phyloP scores from a whole-genome alignment of 768 basidiomycete genomes.

The Boletus sensibilis region DNA sequence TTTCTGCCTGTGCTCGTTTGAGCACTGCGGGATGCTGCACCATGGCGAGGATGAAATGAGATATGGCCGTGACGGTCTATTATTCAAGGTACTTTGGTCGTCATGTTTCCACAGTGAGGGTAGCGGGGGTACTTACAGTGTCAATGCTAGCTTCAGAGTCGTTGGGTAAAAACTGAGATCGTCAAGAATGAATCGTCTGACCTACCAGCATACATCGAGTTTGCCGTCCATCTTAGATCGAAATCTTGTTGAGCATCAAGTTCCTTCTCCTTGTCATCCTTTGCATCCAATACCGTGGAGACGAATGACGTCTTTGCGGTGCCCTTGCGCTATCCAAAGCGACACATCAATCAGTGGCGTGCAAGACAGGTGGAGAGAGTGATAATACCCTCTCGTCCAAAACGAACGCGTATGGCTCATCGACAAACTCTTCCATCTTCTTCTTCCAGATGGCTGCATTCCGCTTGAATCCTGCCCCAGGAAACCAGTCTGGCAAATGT shows the following conservation, averaged over 20 bases:
- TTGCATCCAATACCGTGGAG: slow-evolving; percentile 50
- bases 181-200: background rate
- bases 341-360: background rate
- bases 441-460: slow-evolving; percentile 63
- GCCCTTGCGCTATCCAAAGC: slow-evolving; percentile 32
- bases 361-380: background rate
- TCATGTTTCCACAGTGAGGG: background rate
- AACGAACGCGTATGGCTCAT: slow-evolving; percentile 59
- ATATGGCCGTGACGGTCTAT: slow-evolving; percentile 49
- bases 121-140: slow-evolving; percentile 42
- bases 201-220: slow-evolving; percentile 68
- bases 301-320: slow-evolving; percentile 41
- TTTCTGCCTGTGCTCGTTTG: slow-evolving; percentile 59
- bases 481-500: slow-evolving; percentile 62
- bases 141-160: slow-evolving; percentile 49
- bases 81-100: slow-evolving; percentile 14
- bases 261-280: background rate
- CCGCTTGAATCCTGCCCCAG: slow-evolving; percentile 56
- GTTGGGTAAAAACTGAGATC: background rate
- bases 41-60: slow-evolving; percentile 69
- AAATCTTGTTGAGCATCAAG: slow-evolving; percentile 46
- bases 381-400: slow-evolving; percentile 51
- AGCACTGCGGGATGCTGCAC: slow-evolving; percentile 56
- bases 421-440: slow-evolving; percentile 62
- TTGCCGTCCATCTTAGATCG: slow-evolving; percentile 80